Evolutionary conservation across 2,329 filamentous ascomycete species (phyloP), one percentile per base, ranked within the genome.

Genomic region (Waltergamsia citrina): DNA sequence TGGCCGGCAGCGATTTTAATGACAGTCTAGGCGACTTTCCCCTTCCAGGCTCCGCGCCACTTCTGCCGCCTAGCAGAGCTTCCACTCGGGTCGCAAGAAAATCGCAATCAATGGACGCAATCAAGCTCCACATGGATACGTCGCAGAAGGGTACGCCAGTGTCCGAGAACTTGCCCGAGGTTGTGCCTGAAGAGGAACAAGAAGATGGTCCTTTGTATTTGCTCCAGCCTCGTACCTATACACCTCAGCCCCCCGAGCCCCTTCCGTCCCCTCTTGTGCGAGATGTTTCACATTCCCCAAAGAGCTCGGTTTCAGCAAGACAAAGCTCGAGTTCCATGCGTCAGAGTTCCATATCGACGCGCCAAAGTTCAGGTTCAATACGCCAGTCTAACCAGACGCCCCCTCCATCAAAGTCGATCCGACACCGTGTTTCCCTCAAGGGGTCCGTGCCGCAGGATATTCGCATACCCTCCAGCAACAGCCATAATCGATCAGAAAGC

Each of bases 171-270:
- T 15, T 15, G 14, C 27, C n/a, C 9, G 34, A 36, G n/a, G 31
- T 23, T 18, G 17, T 15, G 14, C 20, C 29, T 7, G 30, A 37
- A 15, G 35, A 37, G 24, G 27, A 29, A 4, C 33, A 38, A 15
- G 37, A 44, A 6, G 59, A 69, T 25, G 58, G 59, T 8, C 52
- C 60, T 0, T 45, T 75, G 2, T 75, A 64, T 38, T 58, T 77
- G 16, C 55, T 78, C 5, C 71, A 77, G 41, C 73, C 73, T 10
- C 59, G 64, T 22, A 74, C 70, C 1, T 77, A 77, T 43, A 74
- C 69, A 1, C 73, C 73, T 0, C 57, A 63, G 33, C 63, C 62
- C 4, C 60, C 65, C 0, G 56, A 62, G 9, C 67, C 69, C 3
- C 11, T 43, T 11, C 40, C 67, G 1, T 69, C 69, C 5, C 68